These are phyloP conservation scores for Pichia cabralensis DNA, from an alignment of 805 yeast species.

Conservation along the genomic window DNA sequence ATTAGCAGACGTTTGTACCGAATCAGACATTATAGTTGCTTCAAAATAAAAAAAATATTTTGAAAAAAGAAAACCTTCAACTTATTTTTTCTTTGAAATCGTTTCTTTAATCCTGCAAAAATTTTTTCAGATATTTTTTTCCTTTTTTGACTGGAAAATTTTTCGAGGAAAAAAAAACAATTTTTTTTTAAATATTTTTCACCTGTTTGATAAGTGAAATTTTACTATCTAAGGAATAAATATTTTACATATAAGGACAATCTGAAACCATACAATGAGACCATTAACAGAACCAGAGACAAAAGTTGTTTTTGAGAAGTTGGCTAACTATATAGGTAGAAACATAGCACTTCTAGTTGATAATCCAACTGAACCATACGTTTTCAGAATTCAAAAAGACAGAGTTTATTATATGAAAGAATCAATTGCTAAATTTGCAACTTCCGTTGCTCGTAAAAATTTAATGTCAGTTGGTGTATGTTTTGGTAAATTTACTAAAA, in stretches of 20 bases:
- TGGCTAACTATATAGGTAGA: slow-evolving; percentile 95
- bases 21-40: not conserved
- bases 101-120: too few relatives aligned
- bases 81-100: too few relatives aligned
- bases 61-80: too few relatives aligned
- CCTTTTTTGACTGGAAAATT: slow-evolving; percentile 1
- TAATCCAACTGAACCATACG: slow-evolving; percentile 80
- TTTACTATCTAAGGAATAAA: too few relatives aligned
- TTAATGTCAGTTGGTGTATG: slow-evolving; percentile 91
- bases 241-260: too few relatives aligned
- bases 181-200: too few relatives aligned
- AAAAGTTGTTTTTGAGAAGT: slow-evolving; percentile 87
- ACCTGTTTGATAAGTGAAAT: too few relatives aligned
- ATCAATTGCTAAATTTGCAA: slow-evolving; percentile 73
- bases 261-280: slow-evolving; percentile 51
- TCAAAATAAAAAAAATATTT: not conserved
- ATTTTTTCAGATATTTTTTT: too few relatives aligned
- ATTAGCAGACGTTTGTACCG: not conserved
- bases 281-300: slow-evolving; percentile 96
- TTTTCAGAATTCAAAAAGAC: slow-evolving; percentile 91
- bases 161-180: not conserved
- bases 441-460: slow-evolving; percentile 80
- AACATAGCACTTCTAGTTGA: slow-evolving; percentile 84
- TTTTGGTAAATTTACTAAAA: slow-evolving; percentile 93
- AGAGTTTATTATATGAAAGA: slow-evolving; percentile 90